Conservation (phyloP, 345 rosid genomes). For the Acer negundo region DNA sequence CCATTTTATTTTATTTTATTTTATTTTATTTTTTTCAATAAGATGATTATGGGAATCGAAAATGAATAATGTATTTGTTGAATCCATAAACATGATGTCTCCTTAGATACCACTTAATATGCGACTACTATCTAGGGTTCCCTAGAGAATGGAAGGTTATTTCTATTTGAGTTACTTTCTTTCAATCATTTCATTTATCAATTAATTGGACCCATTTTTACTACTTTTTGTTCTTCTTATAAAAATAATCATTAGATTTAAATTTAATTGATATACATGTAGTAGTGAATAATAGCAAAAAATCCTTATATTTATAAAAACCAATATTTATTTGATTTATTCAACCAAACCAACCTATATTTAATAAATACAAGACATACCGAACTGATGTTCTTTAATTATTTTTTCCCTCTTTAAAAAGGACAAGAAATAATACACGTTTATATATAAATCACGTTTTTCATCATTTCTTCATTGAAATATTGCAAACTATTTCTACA, state of each 20-base stretch:
- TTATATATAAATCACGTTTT: neutral
- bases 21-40: neutral
- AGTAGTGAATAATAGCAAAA: neutral
- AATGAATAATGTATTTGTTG: slow-evolving; percentile 20
- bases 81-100: slow-evolving; percentile 9
- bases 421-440: slow-evolving; percentile 10
- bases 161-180: neutral
- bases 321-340: neutral
- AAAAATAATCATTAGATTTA: too few relatives aligned
- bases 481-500: neutral
- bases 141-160: neutral
- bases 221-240: neutral
- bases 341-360: neutral
- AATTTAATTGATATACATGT: too few relatives aligned
- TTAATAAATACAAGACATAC: neutral
- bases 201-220: neutral
- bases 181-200: neutral
- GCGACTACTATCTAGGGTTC: neutral
- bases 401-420: neutral
- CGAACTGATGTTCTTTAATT: neutral
- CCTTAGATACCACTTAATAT: slow-evolving; percentile 15
- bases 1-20: too few relatives aligned
- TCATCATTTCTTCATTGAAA: slow-evolving; percentile 20
- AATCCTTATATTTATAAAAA: neutral
- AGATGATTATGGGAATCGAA: neutral